Evolutionary conservation across 768 basidiomycete genomes (phyloP).

Genomic region (Suillus tomentosus): DNA sequence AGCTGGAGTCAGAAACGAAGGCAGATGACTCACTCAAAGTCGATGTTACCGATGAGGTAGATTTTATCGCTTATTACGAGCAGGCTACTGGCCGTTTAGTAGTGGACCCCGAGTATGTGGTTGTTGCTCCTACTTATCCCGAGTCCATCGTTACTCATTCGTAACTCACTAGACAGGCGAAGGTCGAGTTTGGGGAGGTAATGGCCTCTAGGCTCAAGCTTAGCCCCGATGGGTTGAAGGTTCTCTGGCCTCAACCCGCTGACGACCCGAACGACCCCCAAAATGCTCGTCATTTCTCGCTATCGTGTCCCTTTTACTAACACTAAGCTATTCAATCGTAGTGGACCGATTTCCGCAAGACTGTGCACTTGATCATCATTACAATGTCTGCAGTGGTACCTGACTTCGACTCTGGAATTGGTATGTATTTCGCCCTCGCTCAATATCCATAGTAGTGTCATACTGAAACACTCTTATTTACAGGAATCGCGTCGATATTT

Average conservation of each 20-base stretch:
- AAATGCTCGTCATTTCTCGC: conserved; percentile 39
- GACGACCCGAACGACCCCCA: conserved; percentile 55
- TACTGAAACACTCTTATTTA: neutral
- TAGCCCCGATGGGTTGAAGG: conserved; percentile 43
- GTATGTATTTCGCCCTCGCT: conserved; percentile 26
- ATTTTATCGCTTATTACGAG: conserved; percentile 51
- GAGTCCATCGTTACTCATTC: neutral
- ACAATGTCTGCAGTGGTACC: conserved; percentile 56
- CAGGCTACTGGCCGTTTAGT: conserved; percentile 58
- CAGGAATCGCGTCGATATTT: conserved; percentile 56
- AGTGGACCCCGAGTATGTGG: conserved; percentile 58
- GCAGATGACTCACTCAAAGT: neutral
- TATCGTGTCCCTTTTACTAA: neutral
- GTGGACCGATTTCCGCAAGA: conserved; percentile 49
- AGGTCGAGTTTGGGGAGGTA: conserved; percentile 49
- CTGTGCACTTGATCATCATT: conserved; percentile 47
- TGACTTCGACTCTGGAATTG: conserved; percentile 55
- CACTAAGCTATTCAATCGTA: conserved; percentile 19
- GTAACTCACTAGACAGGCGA: conserved; percentile 41
- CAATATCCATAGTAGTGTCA: neutral
- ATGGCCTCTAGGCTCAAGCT: conserved; percentile 50
- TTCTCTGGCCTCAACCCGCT: conserved; percentile 58
- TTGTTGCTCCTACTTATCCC: no score
- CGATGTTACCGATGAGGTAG: conserved; percentile 25
- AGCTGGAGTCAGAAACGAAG: neutral